Evolutionary conservation across 2,329 filamentous ascomycete species (phyloP).

Genomic region (Xylaria arbuscula): DNA sequence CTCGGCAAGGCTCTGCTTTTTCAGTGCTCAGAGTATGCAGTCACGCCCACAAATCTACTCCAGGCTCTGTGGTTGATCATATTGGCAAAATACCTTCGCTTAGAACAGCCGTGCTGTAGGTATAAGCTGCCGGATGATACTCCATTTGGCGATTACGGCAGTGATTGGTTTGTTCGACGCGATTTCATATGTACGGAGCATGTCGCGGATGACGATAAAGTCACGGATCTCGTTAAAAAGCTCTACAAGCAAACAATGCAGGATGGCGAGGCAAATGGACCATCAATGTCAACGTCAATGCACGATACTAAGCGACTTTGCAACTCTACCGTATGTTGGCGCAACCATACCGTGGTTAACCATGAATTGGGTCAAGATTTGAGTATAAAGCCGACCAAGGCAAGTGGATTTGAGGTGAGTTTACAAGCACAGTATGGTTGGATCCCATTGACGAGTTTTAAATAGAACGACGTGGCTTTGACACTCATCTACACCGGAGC

Average conservation of each 20-base stretch:
- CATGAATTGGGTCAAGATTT: neutral
- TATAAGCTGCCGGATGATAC: neutral
- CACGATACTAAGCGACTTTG: constrained; percentile 2
- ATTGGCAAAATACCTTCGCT: constrained; percentile 18
- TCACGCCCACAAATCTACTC: constrained; percentile 7
- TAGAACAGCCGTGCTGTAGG: constrained; percentile 27
- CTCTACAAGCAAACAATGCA: neutral
- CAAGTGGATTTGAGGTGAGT: neutral
- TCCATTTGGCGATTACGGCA: neutral
- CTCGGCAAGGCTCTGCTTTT: constrained; percentile 3
- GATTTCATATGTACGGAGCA: neutral
- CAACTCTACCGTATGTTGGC: constrained; percentile 1
- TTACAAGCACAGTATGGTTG: neutral
- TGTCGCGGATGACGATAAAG: neutral
- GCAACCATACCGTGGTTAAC: too few relatives aligned
- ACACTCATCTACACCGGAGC: constrained; percentile 5
- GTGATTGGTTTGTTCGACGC: neutral
- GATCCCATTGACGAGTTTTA: neutral
- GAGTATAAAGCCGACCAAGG: neutral
- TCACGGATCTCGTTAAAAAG: constrained; percentile 11
- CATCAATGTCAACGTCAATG: neutral
- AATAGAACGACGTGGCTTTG: constrained; percentile 9
- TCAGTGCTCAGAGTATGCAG: constrained; percentile 5
- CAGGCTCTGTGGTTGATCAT: constrained; percentile 22
- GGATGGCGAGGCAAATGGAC: neutral